phyloP scores from a whole-genome alignment of 169 alveolate genomes.

The Fabrea salina region DNA sequence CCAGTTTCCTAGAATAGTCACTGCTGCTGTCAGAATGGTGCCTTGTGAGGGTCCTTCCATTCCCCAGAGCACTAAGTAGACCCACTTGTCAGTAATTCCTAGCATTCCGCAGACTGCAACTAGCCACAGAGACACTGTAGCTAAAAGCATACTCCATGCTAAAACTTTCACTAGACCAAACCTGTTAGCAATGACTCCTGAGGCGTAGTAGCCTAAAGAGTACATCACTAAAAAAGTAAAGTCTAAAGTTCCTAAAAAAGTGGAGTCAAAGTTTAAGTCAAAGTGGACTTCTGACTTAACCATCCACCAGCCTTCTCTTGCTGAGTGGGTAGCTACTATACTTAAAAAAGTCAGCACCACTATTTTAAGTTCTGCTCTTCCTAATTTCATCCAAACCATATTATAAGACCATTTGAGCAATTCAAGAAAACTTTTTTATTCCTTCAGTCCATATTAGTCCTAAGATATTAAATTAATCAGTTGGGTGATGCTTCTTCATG shows the following conservation, averaged over 20 bases:
- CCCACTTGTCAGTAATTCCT: neutral
- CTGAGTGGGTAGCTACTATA: neutral
- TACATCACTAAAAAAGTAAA: neutral
- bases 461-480: too few relatives aligned
- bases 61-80: neutral
- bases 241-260: constrained; percentile 1
- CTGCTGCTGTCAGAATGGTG: neutral
- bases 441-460: too few relatives aligned
- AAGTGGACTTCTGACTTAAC: neutral
- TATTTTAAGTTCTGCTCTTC: too few relatives aligned
- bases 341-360: neutral
- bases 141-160: neutral
- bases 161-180: neutral
- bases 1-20: constrained; percentile 22
- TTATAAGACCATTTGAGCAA: too few relatives aligned
- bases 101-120: neutral
- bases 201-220: constrained; percentile 5
- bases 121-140: neutral
- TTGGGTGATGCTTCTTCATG: too few relatives aligned
- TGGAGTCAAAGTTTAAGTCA: neutral
- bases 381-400: too few relatives aligned
- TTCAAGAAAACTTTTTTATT: too few relatives aligned
- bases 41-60: neutral
- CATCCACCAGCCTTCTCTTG: constrained; percentile 6
- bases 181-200: neutral